Base-by-base conservation (phyloP, 2,329 filamentous ascomycete genomes). In the Pseudophaeomoniella oleicola region DNA sequence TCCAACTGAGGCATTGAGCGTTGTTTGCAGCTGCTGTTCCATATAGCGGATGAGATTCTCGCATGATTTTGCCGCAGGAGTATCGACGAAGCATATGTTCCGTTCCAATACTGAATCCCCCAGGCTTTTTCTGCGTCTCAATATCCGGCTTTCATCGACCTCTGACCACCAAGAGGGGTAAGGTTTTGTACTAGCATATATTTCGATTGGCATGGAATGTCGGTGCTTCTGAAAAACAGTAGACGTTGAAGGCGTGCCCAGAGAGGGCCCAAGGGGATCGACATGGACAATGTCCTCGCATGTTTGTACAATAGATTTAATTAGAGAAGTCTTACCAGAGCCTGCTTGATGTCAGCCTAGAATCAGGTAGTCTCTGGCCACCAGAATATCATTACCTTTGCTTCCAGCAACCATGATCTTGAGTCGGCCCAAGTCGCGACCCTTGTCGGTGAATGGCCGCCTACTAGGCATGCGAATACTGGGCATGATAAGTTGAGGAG, bases 281-380 rank as follows among this genome's bases (percentile, higher is more conserved):
- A 94, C 77, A 54, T 98, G 88, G 2, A 96, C 88, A 43, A 98
- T 93, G 51, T 96, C 84, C 50, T 87, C 76, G 54, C 85, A 93
- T 3, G 66, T 69, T 51, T 94, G 85, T 12, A 92, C 77, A 32
- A 98, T 83, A 2, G 85, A 83, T 52, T 81, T 83, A 48, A 96
- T 81, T 35, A 96, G 70, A 3, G 83, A 87, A 1, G 86, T 87
- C 61, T 96, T 96, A 22, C 90, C 90, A 33, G 81, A 70, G 17
- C 80, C 85, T 87, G 42, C 27, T 38, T 31, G 31, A 22, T 15
- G 35, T 46, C 34, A 47, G 44, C 30, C n/a, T n/a, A 31, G 36
- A 10, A 2, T 11, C 32, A 27, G 12, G 2, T 18, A 39, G 35
- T 35, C 29, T 32, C 31, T 32, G 16, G 16, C 13, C 12, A 34